These are phyloP conservation scores for Bocquillonia castaneifolia DNA, from an alignment of 441 rosid species.

Conservation along the genomic window DNA sequence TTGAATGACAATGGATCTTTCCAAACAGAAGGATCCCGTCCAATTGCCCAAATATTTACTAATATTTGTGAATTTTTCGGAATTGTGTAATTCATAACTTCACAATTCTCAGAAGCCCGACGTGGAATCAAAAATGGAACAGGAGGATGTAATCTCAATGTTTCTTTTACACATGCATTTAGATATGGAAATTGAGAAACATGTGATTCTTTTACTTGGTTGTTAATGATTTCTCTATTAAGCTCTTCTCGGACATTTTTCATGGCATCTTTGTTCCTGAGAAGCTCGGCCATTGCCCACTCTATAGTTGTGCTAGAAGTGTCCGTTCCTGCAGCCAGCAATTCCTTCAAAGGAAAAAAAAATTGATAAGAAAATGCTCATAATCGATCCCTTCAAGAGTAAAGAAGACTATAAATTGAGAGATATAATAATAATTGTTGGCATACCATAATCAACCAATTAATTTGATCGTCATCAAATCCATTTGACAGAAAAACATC, in stretches of 20 bases:
- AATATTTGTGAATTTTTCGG: slow-evolving; percentile 36
- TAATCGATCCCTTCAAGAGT: not conserved
- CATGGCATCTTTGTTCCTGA: slow-evolving; percentile 37
- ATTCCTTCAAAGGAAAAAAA: slow-evolving; percentile 35
- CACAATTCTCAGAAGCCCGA: slow-evolving; percentile 33
- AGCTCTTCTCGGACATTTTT: slow-evolving; percentile 40
- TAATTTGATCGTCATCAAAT: slow-evolving; percentile 29
- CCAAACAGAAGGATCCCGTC: slow-evolving; percentile 42
- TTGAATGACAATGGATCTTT: slow-evolving; percentile 29
- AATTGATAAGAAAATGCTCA: not conserved
- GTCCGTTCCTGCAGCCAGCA: slow-evolving; percentile 59
- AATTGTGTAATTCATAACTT: slow-evolving; percentile 34
- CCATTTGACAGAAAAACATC: slow-evolving; percentile 30
- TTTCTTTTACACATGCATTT: slow-evolving; percentile 42
- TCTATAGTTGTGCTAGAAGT: slow-evolving; percentile 43
- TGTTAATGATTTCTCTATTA: slow-evolving; percentile 24
- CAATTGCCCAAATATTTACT: slow-evolving; percentile 46
- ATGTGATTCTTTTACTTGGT: slow-evolving; percentile 27
- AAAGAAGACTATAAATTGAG: no score
- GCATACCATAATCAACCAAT: slow-evolving; percentile 25
- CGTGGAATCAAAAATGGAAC: slow-evolving; percentile 45
- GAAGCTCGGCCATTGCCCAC: slow-evolving; percentile 60
- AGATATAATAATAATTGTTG: not conserved
- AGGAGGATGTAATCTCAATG: slow-evolving; percentile 43
- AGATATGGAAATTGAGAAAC: slow-evolving; percentile 37